Conservation (phyloP, 371 early-diverging fungal genomes). For the Syncephalastrum racemosum region DNA sequence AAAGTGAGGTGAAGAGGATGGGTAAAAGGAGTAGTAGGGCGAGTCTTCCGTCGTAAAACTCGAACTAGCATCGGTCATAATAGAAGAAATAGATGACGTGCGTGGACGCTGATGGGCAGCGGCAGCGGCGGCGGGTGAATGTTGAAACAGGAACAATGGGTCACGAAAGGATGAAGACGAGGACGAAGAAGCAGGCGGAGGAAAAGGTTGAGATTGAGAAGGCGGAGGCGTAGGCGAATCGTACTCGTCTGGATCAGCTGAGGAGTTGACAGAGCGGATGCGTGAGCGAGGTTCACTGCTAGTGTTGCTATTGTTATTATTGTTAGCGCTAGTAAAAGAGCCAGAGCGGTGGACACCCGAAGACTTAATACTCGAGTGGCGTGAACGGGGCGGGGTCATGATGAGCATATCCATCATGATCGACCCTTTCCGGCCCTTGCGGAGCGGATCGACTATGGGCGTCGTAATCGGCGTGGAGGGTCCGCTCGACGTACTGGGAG, state of each 20-base stretch:
- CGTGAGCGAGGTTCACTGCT: no score
- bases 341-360: no score
- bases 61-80: conserved; percentile 5
- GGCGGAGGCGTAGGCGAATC: neutral
- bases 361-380: neutral
- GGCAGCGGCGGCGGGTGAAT: neutral
- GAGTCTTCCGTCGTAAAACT: no score
- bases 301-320: no score
- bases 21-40: conserved; percentile 2
- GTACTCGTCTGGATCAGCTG: conserved; percentile 1
- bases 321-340: no score
- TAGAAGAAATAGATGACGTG: conserved; percentile 7
- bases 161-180: no score
- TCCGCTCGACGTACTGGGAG: conserved; percentile 15
- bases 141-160: neutral
- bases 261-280: neutral
- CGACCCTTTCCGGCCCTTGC: conserved; percentile 1
- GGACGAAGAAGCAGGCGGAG: no score
- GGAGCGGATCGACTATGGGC: neutral
- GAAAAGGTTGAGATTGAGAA: neutral
- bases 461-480: conserved; percentile 19
- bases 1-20: conserved; percentile 7
- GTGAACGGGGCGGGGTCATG: conserved; percentile 1
- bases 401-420: neutral
- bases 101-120: neutral